Evolutionary conservation across 2,329 filamentous ascomycete genomes (phyloP).

Genomic region (Trichoderma arundinaceum): DNA sequence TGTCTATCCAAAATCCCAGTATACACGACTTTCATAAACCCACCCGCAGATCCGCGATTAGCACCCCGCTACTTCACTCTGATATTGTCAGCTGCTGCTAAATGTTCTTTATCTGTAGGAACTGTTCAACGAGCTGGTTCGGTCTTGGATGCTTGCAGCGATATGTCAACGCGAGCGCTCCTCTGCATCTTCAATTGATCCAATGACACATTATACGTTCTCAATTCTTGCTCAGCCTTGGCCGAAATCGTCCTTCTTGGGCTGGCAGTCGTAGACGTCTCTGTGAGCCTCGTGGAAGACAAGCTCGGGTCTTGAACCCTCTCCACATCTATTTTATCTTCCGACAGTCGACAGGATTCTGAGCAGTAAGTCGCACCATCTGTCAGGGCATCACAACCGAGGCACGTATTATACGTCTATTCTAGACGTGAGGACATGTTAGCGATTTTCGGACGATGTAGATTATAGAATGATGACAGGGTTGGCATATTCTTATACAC

Average conservation of each 20-base stretch:
- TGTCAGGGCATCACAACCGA: conserved; percentile 4
- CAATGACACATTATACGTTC: neutral
- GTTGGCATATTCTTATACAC: too few relatives aligned
- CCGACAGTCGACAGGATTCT: neutral
- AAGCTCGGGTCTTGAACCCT: neutral
- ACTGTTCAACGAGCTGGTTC: neutral
- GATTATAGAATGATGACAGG: neutral
- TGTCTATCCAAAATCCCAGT: too few relatives aligned
- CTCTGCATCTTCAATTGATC: neutral
- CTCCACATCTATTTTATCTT: neutral
- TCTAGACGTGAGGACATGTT: conserved; percentile 3
- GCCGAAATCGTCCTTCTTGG: neutral
- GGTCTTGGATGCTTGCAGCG: neutral
- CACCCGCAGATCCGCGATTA: too few relatives aligned
- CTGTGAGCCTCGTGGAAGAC: neutral
- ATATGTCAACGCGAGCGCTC: neutral
- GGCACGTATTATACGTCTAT: conserved; percentile 3
- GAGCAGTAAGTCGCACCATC: neutral
- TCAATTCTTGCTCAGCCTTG: neutral
- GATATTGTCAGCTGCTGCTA: too few relatives aligned
- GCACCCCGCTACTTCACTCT: too few relatives aligned
- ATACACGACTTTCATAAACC: too few relatives aligned
- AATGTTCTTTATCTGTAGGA: neutral
- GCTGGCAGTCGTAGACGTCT: neutral
- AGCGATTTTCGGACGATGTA: neutral